phyloP scores from a whole-genome alignment of 495 filamentous ascomycete species.

The Glonium stellatum region DNA sequence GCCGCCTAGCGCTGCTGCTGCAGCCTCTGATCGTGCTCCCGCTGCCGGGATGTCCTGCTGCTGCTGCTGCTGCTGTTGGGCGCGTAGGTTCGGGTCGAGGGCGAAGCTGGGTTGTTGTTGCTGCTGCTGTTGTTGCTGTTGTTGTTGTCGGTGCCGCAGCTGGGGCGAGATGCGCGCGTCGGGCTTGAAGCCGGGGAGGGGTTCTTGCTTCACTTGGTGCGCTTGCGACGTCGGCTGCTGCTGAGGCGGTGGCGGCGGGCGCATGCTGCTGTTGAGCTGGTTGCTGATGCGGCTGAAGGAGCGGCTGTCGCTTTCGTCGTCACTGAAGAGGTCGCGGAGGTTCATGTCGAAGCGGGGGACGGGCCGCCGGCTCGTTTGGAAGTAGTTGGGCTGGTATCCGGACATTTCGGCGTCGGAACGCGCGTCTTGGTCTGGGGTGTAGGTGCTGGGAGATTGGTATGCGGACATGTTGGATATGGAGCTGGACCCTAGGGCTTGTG shows the following conservation, averaged over 20 bases:
- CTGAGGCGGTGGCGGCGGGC: slow-evolving; percentile 29
- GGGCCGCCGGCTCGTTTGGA: slow-evolving; percentile 35
- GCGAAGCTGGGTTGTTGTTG: slow-evolving; percentile 28
- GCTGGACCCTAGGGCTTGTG: slow-evolving; percentile 30
- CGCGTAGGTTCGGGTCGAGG: slow-evolving; percentile 23
- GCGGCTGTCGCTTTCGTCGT: slow-evolving; percentile 30
- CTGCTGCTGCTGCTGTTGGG: slow-evolving; percentile 3
- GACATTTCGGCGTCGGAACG: slow-evolving; percentile 15
- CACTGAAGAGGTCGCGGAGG: slow-evolving; percentile 49
- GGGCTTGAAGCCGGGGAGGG: slow-evolving; percentile 5
- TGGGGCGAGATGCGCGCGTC: slow-evolving; percentile 4
- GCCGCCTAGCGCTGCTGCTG: not conserved
- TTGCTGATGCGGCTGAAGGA: slow-evolving; percentile 26
- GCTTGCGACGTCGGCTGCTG: slow-evolving; percentile 25
- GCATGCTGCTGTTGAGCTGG: slow-evolving; percentile 34
- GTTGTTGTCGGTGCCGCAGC: slow-evolving; percentile 14
- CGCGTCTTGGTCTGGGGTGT: slow-evolving; percentile 11
- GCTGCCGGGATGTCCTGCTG: slow-evolving; percentile 5
- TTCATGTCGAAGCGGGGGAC: slow-evolving; percentile 60
- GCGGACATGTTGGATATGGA: slow-evolving; percentile 3
- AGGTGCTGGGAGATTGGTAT: slow-evolving; percentile 18
- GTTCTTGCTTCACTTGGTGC: slow-evolving; percentile 21
- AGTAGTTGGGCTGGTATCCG: slow-evolving; percentile 23
- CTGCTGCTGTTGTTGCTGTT: slow-evolving; percentile 25
- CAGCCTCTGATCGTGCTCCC: not conserved